These are phyloP conservation scores for Rhodotorula sp. DNA, from an alignment of 1,284 basidiomycete species.

Conservation along the genomic window DNA sequence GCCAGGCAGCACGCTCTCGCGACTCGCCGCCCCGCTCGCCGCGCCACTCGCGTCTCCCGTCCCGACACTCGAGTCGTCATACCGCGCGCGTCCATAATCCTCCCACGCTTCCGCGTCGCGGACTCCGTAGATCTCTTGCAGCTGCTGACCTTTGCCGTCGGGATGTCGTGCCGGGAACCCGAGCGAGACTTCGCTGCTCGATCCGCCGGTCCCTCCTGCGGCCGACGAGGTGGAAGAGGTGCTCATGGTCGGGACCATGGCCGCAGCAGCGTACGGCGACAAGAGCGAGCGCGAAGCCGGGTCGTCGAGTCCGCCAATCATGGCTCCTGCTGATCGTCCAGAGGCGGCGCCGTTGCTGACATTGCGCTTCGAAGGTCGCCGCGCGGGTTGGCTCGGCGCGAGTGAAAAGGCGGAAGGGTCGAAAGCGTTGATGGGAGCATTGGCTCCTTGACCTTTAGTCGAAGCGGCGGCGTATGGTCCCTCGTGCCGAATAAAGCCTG, in stretches of 20 bases:
- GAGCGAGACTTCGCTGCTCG: conserved; percentile 4
- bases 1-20: conserved; percentile 28
- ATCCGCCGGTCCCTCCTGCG: background rate
- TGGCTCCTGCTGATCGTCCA: background rate
- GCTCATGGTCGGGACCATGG: background rate
- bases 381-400: background rate
- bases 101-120: conserved; percentile 39
- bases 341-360: background rate
- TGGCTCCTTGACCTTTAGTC: conserved; percentile 23
- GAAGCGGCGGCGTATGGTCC: conserved; percentile 39
- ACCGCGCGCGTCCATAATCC: conserved; percentile 36
- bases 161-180: conserved; percentile 17
- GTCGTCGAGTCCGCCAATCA: background rate
- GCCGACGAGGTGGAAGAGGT: background rate
- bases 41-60: background rate
- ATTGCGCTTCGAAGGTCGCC: background rate
- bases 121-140: conserved; percentile 41
- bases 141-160: conserved; percentile 29
- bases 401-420: conserved; percentile 34
- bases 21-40: conserved; percentile 19
- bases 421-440: conserved; percentile 39
- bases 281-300: background rate
- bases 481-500: conserved; percentile 39
- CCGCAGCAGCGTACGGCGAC: background rate
- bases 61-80: conserved; percentile 7